phyloP scores from a whole-genome alignment of 1,139 yeast species.

The Casaregolazyma suthepensis region DNA sequence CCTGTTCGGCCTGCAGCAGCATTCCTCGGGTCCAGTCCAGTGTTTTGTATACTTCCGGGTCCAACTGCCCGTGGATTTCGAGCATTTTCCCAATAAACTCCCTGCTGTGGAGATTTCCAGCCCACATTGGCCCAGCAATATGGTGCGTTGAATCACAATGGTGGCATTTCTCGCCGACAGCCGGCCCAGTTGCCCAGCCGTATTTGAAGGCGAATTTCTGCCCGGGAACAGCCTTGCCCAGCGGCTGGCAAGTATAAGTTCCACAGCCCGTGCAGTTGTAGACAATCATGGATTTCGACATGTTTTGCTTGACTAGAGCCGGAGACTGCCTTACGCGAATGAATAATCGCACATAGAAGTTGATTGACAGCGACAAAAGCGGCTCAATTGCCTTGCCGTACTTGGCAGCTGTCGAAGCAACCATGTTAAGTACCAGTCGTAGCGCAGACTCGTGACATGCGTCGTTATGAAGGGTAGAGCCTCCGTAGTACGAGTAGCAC shows the following conservation, averaged over 20 bases:
- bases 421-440: constrained; percentile 69
- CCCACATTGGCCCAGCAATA: constrained; percentile 97
- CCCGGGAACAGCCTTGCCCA: constrained; percentile 52
- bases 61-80: constrained; percentile 45
- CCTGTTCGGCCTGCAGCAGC: constrained; percentile 76
- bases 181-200: constrained; percentile 53
- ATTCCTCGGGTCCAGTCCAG: constrained; percentile 82
- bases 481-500: constrained; percentile 94
- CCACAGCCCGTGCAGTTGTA: constrained; percentile 90
- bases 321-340: constrained; percentile 75
- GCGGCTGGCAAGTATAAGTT: constrained; percentile 58
- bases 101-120: constrained; percentile 64
- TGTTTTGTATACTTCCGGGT: constrained; percentile 61
- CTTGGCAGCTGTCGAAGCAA: constrained; percentile 81
- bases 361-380: constrained; percentile 73
- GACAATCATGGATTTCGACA: constrained; percentile 65
- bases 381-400: constrained; percentile 88
- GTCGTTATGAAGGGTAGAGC: constrained; percentile 72
- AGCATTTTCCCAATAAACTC: constrained; percentile 62
- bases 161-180: constrained; percentile 51
- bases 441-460: constrained; percentile 91
- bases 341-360: constrained; percentile 84
- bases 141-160: constrained; percentile 68
- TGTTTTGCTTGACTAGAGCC: constrained; percentile 63
- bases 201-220: constrained; percentile 40